These are phyloP conservation scores for Metahyphopichia silvanorum DNA, from an alignment of 805 yeast genomes.

Conservation along the genomic window DNA sequence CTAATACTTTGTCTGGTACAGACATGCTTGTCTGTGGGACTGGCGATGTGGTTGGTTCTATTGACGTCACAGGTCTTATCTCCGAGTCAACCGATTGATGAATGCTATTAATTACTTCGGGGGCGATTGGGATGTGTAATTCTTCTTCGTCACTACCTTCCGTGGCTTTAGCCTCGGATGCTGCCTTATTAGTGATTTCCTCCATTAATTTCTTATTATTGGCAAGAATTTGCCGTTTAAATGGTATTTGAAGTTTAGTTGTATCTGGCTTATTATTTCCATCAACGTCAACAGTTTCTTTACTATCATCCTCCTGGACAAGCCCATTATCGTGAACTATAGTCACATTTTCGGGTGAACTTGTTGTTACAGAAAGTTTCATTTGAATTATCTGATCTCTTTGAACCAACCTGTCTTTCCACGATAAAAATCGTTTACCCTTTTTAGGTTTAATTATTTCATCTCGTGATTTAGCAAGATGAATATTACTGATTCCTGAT, in stretches of 20 bases:
- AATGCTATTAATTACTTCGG: conserved; percentile 21
- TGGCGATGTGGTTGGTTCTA: background rate
- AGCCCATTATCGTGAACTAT: conserved; percentile 1
- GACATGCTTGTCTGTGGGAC: background rate
- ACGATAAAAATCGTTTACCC: conserved; percentile 29
- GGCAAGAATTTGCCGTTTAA: conserved; percentile 19
- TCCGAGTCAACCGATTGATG: conserved; percentile 17
- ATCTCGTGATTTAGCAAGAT: conserved; percentile 34
- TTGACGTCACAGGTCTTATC: conserved; percentile 16
- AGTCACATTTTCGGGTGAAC: conserved; percentile 2
- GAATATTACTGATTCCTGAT: conserved; percentile 34
- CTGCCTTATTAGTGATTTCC: conserved; percentile 2
- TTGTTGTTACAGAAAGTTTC: conserved; percentile 16
- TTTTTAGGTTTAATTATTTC: conserved; percentile 31
- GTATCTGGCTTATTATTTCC: conserved; percentile 6
- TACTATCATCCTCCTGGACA: conserved; percentile 1
- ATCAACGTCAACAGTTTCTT: conserved; percentile 1
- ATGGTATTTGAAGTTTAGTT: conserved; percentile 21
- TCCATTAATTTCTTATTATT: conserved; percentile 12
- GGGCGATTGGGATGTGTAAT: conserved; percentile 19
- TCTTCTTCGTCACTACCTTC: conserved; percentile 2
- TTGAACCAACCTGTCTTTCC: conserved; percentile 31
- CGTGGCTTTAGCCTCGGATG: conserved; percentile 1
- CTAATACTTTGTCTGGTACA: conserved; percentile 1
- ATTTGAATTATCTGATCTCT: conserved; percentile 25